Conservation (phyloP, 2,329 filamentous ascomycete species). For the Pyricularia sp. region DNA sequence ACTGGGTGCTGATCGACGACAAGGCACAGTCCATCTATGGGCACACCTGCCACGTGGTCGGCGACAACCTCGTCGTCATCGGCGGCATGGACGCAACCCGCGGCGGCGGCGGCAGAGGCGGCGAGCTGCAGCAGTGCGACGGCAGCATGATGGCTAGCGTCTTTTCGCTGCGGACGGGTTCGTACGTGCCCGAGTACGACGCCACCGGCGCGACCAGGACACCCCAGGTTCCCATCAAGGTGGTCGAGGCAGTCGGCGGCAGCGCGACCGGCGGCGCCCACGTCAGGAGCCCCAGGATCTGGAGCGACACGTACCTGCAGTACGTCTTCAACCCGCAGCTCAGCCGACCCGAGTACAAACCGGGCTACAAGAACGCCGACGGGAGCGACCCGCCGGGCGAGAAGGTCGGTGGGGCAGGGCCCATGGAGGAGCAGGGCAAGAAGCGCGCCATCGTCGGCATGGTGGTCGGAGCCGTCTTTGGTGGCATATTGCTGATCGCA, state of each 20-base stretch:
- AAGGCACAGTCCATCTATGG: neutral
- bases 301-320: slow-evolving; percentile 14
- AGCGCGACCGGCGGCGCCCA: slow-evolving; percentile 22
- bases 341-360: slow-evolving; percentile 10
- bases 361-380: slow-evolving; percentile 11
- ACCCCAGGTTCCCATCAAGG: slow-evolving; percentile 31
- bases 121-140: slow-evolving; percentile 7
- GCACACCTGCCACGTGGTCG: slow-evolving; percentile 8
- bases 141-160: slow-evolving; percentile 13
- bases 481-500: neutral
- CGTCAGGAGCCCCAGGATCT: slow-evolving; percentile 8
- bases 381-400: neutral
- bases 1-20: slow-evolving; percentile 8
- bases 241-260: slow-evolving; percentile 30
- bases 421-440: neutral
- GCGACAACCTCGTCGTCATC: slow-evolving; percentile 8
- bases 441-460: neutral
- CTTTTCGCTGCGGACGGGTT: slow-evolving; percentile 9
- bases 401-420: neutral
- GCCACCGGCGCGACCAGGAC: slow-evolving; percentile 10
- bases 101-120: slow-evolving; percentile 1
- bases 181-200: slow-evolving; percentile 17
- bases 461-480: neutral
- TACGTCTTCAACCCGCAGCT: slow-evolving; percentile 13
- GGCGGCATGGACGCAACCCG: slow-evolving; percentile 10